A percentile compares a stretch with the other conserved stretches of the same genome.
Conservation (phyloP, 129 eudicot genomes). For the Tagetes patula region DNA sequence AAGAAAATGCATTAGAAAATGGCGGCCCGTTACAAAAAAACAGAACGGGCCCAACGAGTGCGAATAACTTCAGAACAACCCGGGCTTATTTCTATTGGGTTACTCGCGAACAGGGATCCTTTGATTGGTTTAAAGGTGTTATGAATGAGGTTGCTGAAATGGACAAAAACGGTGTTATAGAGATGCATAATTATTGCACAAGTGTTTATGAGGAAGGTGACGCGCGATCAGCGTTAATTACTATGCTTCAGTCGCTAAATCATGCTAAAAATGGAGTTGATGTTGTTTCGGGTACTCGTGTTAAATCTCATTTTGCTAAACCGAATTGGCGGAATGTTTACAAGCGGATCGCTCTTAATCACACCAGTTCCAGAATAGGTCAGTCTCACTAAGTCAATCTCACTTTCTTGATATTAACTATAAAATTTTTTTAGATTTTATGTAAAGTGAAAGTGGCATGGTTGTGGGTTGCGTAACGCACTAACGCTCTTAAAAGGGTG, state of each 20-base stretch:
- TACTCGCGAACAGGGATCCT: slow-evolving; percentile 87
- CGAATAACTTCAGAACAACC: slow-evolving; percentile 54
- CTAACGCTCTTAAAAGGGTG: no score
- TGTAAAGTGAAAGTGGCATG: not conserved
- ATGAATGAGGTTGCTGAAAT: slow-evolving; percentile 80
- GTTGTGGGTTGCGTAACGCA: no score
- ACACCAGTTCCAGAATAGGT: slow-evolving; percentile 55
- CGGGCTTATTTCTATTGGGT: slow-evolving; percentile 92
- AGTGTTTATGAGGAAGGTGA: slow-evolving; percentile 92
- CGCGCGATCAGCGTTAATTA: slow-evolving; percentile 71
- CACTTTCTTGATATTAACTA: not conserved
- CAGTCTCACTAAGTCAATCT: slow-evolving; percentile 27
- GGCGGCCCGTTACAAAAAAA: slow-evolving; percentile 37
- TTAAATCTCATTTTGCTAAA: slow-evolving; percentile 85
- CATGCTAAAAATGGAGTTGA: slow-evolving; percentile 83
- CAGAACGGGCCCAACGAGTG: slow-evolving; percentile 42
- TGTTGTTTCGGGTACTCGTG: slow-evolving; percentile 76
- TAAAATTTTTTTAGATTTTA: not conserved
- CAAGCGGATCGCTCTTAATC: slow-evolving; percentile 70
- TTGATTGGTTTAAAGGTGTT: slow-evolving; percentile 88
- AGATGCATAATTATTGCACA: slow-evolving; percentile 82
- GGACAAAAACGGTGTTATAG: slow-evolving; percentile 71
- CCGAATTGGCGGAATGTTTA: slow-evolving; percentile 75
- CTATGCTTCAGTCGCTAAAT: slow-evolving; percentile 75
- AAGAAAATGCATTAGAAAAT: slow-evolving; percentile 46